Conservation (phyloP, 176 grass and related monocot genomes). For the Phoenix dactylifera region DNA sequence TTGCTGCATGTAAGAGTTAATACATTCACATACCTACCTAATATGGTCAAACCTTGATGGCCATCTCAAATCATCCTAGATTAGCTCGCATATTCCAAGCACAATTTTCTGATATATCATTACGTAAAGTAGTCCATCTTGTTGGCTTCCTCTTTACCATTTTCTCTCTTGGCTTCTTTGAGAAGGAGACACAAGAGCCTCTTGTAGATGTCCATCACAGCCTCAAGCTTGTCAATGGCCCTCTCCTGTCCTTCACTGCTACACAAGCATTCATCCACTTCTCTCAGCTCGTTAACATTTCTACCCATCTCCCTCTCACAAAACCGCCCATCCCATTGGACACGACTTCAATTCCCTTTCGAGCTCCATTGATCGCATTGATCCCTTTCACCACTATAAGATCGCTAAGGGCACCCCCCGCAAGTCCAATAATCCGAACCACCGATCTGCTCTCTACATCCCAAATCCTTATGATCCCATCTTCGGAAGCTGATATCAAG, state of each 20-base stretch:
- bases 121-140: too few species aligned
- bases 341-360: not conserved
- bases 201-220: not conserved
- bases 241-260: not conserved
- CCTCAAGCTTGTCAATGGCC: constrained; percentile 13
- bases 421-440: too few species aligned
- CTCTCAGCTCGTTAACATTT: not conserved
- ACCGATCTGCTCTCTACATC: not conserved
- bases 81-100: too few species aligned
- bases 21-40: too few species aligned
- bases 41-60: too few species aligned
- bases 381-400: not conserved
- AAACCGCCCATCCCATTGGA: constrained; percentile 4
- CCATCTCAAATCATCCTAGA: too few species aligned
- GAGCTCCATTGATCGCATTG: not conserved
- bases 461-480: constrained; percentile 23
- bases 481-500: constrained; percentile 20
- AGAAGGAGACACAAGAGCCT: constrained; percentile 13
- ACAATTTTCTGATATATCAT: too few species aligned
- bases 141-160: too few species aligned
- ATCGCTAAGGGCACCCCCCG: not conserved
- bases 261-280: not conserved
- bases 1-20: too few species aligned
- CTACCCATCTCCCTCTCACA: not conserved
- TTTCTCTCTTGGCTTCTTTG: constrained; percentile 1